phyloP scores from a whole-genome alignment of 2,329 filamentous ascomycete species.

The Plectosphaerella cucumerina region DNA sequence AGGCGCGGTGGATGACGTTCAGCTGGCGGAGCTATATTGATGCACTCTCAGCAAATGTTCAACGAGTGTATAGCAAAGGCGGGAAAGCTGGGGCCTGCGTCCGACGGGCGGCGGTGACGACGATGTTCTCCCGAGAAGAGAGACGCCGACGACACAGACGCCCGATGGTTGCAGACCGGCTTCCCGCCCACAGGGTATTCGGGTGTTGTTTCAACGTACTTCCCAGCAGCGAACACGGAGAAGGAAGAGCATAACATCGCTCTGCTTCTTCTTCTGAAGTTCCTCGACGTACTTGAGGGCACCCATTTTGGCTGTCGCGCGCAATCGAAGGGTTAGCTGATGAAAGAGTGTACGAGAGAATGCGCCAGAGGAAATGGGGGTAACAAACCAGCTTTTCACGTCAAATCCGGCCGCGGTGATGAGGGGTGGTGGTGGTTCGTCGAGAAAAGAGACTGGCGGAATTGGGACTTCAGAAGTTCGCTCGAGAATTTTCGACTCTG shows the following conservation, averaged over 20 bases:
- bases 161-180: constrained; percentile 11
- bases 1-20: constrained; percentile 99
- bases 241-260: constrained; percentile 99
- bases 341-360: not conserved
- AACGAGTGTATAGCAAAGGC: constrained; percentile 96
- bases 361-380: not conserved
- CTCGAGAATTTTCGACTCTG: constrained; percentile 4
- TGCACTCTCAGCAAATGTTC: constrained; percentile 99
- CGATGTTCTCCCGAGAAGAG: not conserved
- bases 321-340: constrained; percentile 16
- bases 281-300: constrained; percentile 99
- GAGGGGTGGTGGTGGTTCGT: constrained; percentile 10
- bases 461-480: constrained; percentile 3
- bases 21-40: constrained; percentile 99
- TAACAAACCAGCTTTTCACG: constrained; percentile 20
- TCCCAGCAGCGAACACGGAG: constrained; percentile 99
- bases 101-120: not conserved
- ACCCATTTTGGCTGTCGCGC: constrained; percentile 74
- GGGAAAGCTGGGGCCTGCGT: constrained; percentile 18
- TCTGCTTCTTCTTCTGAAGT: constrained; percentile 99
- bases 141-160: constrained; percentile 7
- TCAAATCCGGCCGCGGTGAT: constrained; percentile 16
- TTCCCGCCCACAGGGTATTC: constrained; percentile 29
- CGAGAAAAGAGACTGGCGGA: constrained; percentile 1
- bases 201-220: constrained; percentile 62